These are phyloP conservation scores for Candida taoyuanica DNA, from an alignment of 805 yeast genomes.

Conservation along the genomic window DNA sequence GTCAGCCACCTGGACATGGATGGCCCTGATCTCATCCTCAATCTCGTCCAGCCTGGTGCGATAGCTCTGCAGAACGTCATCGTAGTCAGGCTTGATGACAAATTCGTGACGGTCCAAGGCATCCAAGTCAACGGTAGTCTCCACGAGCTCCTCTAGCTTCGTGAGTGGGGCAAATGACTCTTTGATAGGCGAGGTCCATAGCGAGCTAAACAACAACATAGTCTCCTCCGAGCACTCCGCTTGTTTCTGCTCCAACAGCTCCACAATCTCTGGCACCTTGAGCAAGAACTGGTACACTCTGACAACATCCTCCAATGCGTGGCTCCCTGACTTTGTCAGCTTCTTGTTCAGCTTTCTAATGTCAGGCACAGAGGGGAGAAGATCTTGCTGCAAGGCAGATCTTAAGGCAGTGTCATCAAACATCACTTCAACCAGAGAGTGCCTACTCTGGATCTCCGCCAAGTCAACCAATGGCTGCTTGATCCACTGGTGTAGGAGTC, in stretches of 20 bases:
- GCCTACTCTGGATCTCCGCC: slow-evolving; percentile 59
- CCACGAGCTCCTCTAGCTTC: slow-evolving; percentile 81
- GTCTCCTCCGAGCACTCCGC: slow-evolving; percentile 28
- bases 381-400: slow-evolving; percentile 58
- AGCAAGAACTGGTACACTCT: slow-evolving; percentile 77
- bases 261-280: slow-evolving; percentile 63
- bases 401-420: slow-evolving; percentile 67
- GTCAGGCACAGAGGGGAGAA: slow-evolving; percentile 76
- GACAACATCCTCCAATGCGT: slow-evolving; percentile 83
- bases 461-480: slow-evolving; percentile 85
- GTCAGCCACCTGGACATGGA: slow-evolving; percentile 63
- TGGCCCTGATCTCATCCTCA: slow-evolving; percentile 48
- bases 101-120: slow-evolving; percentile 81
- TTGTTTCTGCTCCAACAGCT: slow-evolving; percentile 42
- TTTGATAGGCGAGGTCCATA: slow-evolving; percentile 58
- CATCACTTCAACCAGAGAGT: slow-evolving; percentile 66
- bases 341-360: slow-evolving; percentile 70
- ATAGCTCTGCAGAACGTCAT: slow-evolving; percentile 63
- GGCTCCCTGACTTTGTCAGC: slow-evolving; percentile 41
- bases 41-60: slow-evolving; percentile 52
- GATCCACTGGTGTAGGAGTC: slow-evolving; percentile 88
- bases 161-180: slow-evolving; percentile 46
- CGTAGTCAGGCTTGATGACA: slow-evolving; percentile 85
- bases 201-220: slow-evolving; percentile 32
- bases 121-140: slow-evolving; percentile 83